phyloP scores from a whole-genome alignment of 2,329 filamentous ascomycete species.

The Torrubiellomyces zombiae region DNA sequence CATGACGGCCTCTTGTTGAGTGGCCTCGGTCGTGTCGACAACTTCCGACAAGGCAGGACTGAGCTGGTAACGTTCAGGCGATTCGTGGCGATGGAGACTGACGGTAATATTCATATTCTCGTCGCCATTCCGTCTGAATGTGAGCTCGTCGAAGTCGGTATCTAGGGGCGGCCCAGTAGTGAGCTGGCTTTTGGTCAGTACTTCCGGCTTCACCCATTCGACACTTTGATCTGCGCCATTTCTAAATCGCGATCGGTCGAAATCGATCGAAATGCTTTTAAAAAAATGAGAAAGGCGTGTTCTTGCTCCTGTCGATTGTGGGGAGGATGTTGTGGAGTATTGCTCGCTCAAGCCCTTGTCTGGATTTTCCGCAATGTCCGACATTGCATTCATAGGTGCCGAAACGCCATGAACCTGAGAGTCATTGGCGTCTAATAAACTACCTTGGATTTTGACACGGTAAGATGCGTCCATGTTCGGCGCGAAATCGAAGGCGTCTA shows the following conservation, averaged over 20 bases:
- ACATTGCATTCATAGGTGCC: too few relatives aligned
- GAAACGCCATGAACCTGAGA: not conserved
- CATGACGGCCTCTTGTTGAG: conserved; percentile 74
- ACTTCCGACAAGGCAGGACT: conserved; percentile 68
- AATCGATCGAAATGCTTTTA: conserved; percentile 59
- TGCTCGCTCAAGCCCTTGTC: conserved; percentile 17
- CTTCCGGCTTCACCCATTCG: conserved; percentile 74
- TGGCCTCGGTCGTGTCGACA: conserved; percentile 73
- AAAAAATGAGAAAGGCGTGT: conserved; percentile 64
- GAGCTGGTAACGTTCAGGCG: conserved; percentile 68
- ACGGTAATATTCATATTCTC: conserved; percentile 86
- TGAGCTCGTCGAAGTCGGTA: conserved; percentile 75
- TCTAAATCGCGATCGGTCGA: conserved; percentile 45
- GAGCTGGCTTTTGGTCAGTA: conserved; percentile 31
- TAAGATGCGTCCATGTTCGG: conserved; percentile 65
- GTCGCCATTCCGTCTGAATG: conserved; percentile 82
- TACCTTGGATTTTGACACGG: conserved; percentile 81
- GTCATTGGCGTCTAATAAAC: conserved; percentile 49
- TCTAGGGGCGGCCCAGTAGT: conserved; percentile 29
- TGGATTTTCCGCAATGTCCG: conserved; percentile 31
- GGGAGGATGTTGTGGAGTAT: conserved; percentile 4
- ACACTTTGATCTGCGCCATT: conserved; percentile 41
- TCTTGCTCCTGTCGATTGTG: too few relatives aligned
- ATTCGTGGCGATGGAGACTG: conserved; percentile 70
- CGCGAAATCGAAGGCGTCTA: conserved; percentile 68